A percentile compares a stretch with the other conserved stretches of the same genome.
phyloP scores from a whole-genome alignment of 768 basidiomycete species.

The Leccinum broughii region DNA sequence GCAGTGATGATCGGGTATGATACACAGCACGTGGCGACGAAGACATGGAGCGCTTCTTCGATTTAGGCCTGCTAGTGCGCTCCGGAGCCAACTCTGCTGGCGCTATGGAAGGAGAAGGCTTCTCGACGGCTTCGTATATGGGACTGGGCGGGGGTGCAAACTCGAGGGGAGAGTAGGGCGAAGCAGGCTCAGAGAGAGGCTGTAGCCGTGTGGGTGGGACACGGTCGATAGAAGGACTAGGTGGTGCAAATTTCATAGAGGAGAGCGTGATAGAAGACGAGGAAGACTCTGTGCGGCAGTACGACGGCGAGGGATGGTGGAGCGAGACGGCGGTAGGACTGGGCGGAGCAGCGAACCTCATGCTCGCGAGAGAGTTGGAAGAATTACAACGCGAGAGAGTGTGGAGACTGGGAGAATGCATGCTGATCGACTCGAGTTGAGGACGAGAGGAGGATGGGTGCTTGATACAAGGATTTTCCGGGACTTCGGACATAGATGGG shows the following conservation, averaged over 20 bases:
- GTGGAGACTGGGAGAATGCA: conserved; percentile 23
- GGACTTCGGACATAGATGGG: conserved; percentile 21
- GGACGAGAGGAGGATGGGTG: conserved; percentile 15
- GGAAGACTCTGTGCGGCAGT: conserved; percentile 7
- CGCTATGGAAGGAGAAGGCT: conserved; percentile 47
- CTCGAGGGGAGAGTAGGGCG: conserved; percentile 33
- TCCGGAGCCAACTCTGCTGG: conserved; percentile 46
- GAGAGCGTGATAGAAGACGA: conserved; percentile 27
- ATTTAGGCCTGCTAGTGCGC: conserved; percentile 26
- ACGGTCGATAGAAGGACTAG: conserved; percentile 24
- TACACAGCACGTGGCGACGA: conserved; percentile 28
- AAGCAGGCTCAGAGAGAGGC: conserved; percentile 25
- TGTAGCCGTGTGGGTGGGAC: conserved; percentile 11
- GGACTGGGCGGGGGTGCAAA: conserved; percentile 26
- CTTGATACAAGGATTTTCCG: conserved; percentile 1
- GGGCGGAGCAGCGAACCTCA: conserved; percentile 33
- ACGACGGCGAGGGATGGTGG: conserved; percentile 14
- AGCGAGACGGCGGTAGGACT: conserved; percentile 20
- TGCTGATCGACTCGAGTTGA: conserved; percentile 19
- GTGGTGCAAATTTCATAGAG: conserved; percentile 31
- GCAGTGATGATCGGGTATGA: conserved; percentile 33
- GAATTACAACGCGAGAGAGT: conserved; percentile 22
- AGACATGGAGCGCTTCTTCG: conserved; percentile 30
- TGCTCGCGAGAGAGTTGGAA: conserved; percentile 30
- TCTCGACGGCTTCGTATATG: conserved; percentile 15